A percentile compares a stretch with the other conserved stretches of the same genome.
Evolutionary conservation across 768 basidiomycete species (phyloP).

Genomic region (Postia placenta): DNA sequence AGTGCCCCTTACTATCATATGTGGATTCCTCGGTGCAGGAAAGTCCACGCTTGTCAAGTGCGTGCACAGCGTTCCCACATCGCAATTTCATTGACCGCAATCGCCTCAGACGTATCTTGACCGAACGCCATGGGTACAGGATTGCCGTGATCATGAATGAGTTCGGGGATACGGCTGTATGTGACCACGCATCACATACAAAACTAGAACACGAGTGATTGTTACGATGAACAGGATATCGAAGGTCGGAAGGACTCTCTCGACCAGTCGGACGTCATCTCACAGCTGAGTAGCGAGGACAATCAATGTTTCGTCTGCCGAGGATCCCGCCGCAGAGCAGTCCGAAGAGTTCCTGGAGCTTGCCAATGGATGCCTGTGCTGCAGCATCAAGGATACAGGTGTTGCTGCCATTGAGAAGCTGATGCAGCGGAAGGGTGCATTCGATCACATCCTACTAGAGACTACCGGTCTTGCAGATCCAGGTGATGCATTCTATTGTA

Average conservation of each 20-base stretch:
- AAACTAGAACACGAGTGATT: neutral
- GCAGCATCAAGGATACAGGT: slow-evolving; percentile 93
- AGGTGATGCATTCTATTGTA: slow-evolving; percentile 35
- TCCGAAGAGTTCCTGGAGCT: slow-evolving; percentile 89
- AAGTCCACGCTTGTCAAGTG: slow-evolving; percentile 89
- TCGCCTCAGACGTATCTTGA: slow-evolving; percentile 68
- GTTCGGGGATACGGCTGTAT: slow-evolving; percentile 90
- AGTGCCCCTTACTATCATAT: slow-evolving; percentile 90
- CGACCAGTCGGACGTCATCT: neutral
- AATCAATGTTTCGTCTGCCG: slow-evolving; percentile 70
- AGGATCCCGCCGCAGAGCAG: slow-evolving; percentile 54
- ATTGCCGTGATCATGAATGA: slow-evolving; percentile 99
- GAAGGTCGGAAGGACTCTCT: slow-evolving; percentile 40
- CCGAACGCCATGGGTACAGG: slow-evolving; percentile 88
- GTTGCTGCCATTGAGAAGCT: slow-evolving; percentile 91
- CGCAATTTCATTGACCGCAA: neutral
- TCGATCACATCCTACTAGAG: slow-evolving; percentile 95
- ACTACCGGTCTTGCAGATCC: slow-evolving; percentile 96
- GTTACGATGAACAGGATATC: slow-evolving; percentile 56
- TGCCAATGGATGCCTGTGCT: slow-evolving; percentile 96
- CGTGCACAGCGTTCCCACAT: slow-evolving; percentile 20
- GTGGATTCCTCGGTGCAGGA: slow-evolving; percentile 91
- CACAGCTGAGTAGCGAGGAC: slow-evolving; percentile 60
- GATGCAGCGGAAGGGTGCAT: slow-evolving; percentile 78
- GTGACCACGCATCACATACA: slow-evolving; percentile 18